phyloP scores from a whole-genome alignment of 2,329 filamentous ascomycete genomes.

The Beauveria sp. region DNA sequence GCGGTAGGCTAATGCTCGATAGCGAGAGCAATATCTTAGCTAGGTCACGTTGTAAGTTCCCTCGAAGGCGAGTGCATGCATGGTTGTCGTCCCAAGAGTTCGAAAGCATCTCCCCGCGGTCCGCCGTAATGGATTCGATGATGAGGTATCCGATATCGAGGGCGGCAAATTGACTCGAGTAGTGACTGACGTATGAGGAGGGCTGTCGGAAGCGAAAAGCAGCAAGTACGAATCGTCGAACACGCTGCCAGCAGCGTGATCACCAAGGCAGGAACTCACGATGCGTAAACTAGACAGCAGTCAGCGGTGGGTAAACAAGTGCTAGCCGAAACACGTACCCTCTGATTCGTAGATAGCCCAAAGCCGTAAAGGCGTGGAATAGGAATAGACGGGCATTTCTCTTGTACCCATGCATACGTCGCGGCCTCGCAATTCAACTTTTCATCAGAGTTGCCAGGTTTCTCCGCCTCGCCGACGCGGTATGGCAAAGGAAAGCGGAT shows the following conservation, averaged over 20 bases:
- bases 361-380: constrained; percentile 19
- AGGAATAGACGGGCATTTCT: constrained; percentile 15
- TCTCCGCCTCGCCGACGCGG: too few relatives aligned
- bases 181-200: too few relatives aligned
- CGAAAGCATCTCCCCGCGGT: constrained; percentile 16
- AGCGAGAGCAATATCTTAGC: constrained; percentile 22
- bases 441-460: constrained; percentile 23
- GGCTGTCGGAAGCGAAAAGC: too few relatives aligned
- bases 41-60: constrained; percentile 23
- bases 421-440: constrained; percentile 25
- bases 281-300: too few relatives aligned
- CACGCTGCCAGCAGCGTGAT: too few relatives aligned
- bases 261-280: too few relatives aligned
- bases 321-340: too few relatives aligned
- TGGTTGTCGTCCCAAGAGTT: constrained; percentile 16
- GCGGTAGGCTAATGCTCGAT: background rate
- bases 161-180: background rate
- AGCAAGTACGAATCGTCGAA: too few relatives aligned
- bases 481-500: too few relatives aligned
- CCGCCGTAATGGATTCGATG: constrained; percentile 14
- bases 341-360: constrained; percentile 11
- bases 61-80: constrained; percentile 11
- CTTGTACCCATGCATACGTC: constrained; percentile 12
- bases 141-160: constrained; percentile 15
- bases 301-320: too few relatives aligned